Evolutionary conservation across 495 filamentous ascomycete species (phyloP).

Genomic region (Sordaria brevicollis): DNA sequence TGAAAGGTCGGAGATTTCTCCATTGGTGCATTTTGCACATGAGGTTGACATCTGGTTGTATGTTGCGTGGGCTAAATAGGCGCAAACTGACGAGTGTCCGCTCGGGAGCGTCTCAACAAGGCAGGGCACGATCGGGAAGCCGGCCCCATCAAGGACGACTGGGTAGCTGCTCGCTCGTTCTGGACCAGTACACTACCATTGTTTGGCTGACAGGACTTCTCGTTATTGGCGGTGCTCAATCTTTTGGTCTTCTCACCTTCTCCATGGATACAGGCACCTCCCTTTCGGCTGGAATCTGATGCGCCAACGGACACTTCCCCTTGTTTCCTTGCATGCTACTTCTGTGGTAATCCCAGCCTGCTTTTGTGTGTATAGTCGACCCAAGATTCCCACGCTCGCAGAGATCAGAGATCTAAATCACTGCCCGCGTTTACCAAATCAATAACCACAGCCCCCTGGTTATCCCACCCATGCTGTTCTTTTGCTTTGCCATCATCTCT

Average conservation of each 20-base stretch:
- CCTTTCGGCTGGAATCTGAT: no score
- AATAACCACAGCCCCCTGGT: not conserved
- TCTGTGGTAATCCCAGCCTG: not conserved
- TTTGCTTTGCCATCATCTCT: not conserved
- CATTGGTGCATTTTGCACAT: not conserved
- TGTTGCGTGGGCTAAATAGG: not conserved
- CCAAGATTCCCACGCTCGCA: not conserved
- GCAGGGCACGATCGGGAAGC: not conserved
- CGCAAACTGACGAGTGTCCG: not conserved
- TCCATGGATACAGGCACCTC: no score
- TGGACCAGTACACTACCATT: no score
- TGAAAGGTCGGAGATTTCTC: not conserved
- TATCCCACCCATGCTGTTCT: not conserved
- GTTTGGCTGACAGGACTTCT: no score
- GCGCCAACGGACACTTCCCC: not conserved
- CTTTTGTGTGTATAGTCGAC: not conserved
- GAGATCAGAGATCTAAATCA: not conserved
- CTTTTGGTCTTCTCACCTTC: no score
- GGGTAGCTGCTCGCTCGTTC: not conserved
- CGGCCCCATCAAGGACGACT: not conserved
- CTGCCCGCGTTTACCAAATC: not conserved
- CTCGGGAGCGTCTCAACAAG: no score
- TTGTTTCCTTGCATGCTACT: not conserved
- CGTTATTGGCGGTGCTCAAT: no score
- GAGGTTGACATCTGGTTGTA: not conserved